Evolutionary conservation across 2,329 filamentous ascomycete genomes (phyloP).

Genomic region (Penicillium sp.): DNA sequence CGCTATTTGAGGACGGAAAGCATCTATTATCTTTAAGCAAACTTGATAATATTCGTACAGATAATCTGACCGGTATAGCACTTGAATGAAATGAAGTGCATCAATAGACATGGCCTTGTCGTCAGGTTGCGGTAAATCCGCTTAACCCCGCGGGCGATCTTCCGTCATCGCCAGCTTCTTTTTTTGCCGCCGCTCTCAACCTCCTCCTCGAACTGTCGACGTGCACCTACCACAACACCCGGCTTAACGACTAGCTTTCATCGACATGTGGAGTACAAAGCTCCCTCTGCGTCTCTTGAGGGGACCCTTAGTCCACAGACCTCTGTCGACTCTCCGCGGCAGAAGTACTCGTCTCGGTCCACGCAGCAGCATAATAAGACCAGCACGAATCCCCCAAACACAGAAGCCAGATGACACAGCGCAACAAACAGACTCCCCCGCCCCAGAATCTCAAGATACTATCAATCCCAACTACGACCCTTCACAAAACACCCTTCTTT

Average conservation of each 20-base stretch:
- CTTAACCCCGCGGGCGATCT: constrained; percentile 33
- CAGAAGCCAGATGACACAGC: constrained; percentile 13
- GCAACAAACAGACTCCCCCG: constrained; percentile 12
- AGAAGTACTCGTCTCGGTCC: constrained; percentile 34
- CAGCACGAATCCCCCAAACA: constrained; percentile 24
- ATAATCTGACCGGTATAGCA: not conserved
- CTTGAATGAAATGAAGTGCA: not conserved
- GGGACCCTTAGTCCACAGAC: constrained; percentile 28
- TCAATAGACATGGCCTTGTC: not conserved
- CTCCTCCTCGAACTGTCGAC: not conserved
- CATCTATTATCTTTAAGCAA: not conserved
- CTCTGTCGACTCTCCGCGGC: constrained; percentile 34
- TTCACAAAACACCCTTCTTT: constrained; percentile 55
- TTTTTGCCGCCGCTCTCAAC: not conserved
- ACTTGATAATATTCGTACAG: not conserved
- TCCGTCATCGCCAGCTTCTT: constrained; percentile 18
- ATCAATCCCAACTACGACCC: constrained; percentile 47
- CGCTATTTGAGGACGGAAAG: not conserved
- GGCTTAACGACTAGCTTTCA: not conserved
- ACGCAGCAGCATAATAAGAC: constrained; percentile 35
- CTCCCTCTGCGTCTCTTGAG: constrained; percentile 21
- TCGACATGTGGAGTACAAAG: constrained; percentile 35
- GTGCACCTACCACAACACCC: not conserved
- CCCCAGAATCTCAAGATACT: constrained; percentile 37
- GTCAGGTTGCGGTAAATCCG: constrained; percentile 33